Evolutionary conservation across 2,329 filamentous ascomycete genomes (phyloP), one percentile per base, ranked within the genome.

Genomic region (Colletotrichum musae): DNA sequence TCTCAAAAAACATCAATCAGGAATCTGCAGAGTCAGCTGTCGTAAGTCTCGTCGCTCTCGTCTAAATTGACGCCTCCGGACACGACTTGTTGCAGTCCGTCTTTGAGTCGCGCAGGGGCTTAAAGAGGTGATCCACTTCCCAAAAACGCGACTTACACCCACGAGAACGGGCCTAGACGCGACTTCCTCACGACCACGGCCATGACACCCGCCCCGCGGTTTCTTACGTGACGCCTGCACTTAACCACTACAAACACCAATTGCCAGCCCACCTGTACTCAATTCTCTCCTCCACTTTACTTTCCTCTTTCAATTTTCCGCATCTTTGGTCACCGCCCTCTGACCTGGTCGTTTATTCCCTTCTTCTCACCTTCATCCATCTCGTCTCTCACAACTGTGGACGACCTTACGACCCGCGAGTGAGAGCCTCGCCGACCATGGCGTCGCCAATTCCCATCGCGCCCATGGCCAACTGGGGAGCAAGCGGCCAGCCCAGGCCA

Each of bases 381-480:
- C 13, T 51, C 50, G 18, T 50, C 28, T 24, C 26, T 26, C 16
- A 50, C 28, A 32, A 48, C 66, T n/a, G 62, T 70, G 62, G 67
- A 70, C 45, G 18, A 57, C 41, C 36, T 48, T 43, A 9, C 50
- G 56, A 71, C 52, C 48, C 64, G 59, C 24, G 48, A 53, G 48
- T 57, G 26, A 53, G 50, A 68, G 66, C 71, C 56, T 61, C 67
- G 61, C 73, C 73, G 70, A 76, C 73, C 75, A 83, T 83, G 81
- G 80, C 81, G 62, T 82, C 81, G 74, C 80, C 80, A 48, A 75
- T 79, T 75, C 80, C 80, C 47, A 72, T 72, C 71, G 71, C 77
- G 48, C 72, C 77, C 58, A 73, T 73, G 70, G 75, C 75, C 71
- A 77, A 76, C 65, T 80, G 77, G 78, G 77, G 76, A 71, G 72